Base-by-base conservation (phyloP, 1,284 basidiomycete genomes). In the Prillingera fragicola region DNA sequence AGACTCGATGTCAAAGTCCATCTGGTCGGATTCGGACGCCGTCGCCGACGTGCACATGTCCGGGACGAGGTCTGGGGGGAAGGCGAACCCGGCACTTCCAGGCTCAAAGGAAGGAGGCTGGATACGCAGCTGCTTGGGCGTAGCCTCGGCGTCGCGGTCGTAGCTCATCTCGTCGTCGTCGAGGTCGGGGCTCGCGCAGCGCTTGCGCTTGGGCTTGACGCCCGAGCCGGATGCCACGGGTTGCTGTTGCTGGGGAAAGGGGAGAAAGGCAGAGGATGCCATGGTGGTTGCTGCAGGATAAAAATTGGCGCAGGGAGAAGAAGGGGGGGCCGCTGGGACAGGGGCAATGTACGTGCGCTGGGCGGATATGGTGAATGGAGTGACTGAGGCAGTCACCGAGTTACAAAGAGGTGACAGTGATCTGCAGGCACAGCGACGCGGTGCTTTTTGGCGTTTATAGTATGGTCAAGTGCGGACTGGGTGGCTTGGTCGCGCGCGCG, bases 141-240 rank as follows among this genome's bases (percentile, higher is more conserved):
- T 25, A n/a, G n/a, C n/a, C n/a, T n/a, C n/a, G n/a, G n/a, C n/a
- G n/a, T n/a, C n/a, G n/a, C n/a, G n/a, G n/a, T n/a, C n/a, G n/a
- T n/a, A n/a, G n/a, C 27, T 26, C 21, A 28, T 27, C 24, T 43
- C 47, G 14, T 59, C 57, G 24, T 51, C 50, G 21, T 59, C 55
- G n/a, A 31, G 29, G 13, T 55, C 56, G 19, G 48, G 37, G 9
- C 41, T 41, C 28, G 37, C 39, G 10, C 19, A 31, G 13, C 54
- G 45, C 54, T 69, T 69, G 19, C 67, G 57, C 60, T 69, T 69
- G 18, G 56, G 45, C 38, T 62, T 64, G 48, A 61, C 55, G 35
- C 50, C 49, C 22, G 62, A 61, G 14, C 51, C 50, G 19, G 56
- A 54, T 9, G 56, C 46, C 32, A 55, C 40, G 32, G 52, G 38